Percentiles rank a stretch among this genome's conserved stretches.
Conservation (phyloP, 345 rosid species). For the Rhodamnia argentea region DNA sequence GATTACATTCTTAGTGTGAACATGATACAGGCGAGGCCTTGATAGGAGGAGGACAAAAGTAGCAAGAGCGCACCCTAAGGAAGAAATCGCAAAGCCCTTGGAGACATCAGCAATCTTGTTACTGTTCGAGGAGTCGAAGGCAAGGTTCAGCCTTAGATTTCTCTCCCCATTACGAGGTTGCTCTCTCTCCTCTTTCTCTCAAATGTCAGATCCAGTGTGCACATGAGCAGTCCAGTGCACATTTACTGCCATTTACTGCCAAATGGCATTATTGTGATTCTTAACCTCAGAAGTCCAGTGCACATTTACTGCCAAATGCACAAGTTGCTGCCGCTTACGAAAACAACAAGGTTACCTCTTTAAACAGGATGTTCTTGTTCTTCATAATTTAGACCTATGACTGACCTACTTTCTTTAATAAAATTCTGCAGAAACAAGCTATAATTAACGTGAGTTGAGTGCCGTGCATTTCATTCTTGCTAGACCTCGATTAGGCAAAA, state of each 20-base stretch:
- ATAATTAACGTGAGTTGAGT: constrained; percentile 34
- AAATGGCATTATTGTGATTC: not conserved
- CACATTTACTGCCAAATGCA: constrained; percentile 80
- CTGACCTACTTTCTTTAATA: not conserved
- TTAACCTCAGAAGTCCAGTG: constrained; percentile 49
- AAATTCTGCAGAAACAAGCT: constrained; percentile 25
- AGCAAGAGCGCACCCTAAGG: constrained; percentile 45
- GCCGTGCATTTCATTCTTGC: constrained; percentile 9
- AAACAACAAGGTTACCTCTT: constrained; percentile 39
- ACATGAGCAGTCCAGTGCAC: too few relatives aligned
- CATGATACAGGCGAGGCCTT: constrained; percentile 32
- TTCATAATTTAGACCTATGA: not conserved
- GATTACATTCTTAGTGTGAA: not conserved
- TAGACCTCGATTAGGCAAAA: constrained; percentile 9
- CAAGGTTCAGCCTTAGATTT: constrained; percentile 22
- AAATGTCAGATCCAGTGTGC: not conserved
- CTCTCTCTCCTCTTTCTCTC: not conserved
- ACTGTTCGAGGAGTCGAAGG: constrained; percentile 37
- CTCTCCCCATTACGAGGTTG: constrained; percentile 74
- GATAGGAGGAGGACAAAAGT: constrained; percentile 29
- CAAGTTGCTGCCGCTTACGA: constrained; percentile 58
- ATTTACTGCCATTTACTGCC: too few relatives aligned
- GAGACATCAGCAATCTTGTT: constrained; percentile 76
- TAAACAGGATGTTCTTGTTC: not conserved
- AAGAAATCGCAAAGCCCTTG: constrained; percentile 66